Base-by-base conservation (phyloP, 2,329 filamentous ascomycete genomes). In the Trichoderma harzianum region DNA sequence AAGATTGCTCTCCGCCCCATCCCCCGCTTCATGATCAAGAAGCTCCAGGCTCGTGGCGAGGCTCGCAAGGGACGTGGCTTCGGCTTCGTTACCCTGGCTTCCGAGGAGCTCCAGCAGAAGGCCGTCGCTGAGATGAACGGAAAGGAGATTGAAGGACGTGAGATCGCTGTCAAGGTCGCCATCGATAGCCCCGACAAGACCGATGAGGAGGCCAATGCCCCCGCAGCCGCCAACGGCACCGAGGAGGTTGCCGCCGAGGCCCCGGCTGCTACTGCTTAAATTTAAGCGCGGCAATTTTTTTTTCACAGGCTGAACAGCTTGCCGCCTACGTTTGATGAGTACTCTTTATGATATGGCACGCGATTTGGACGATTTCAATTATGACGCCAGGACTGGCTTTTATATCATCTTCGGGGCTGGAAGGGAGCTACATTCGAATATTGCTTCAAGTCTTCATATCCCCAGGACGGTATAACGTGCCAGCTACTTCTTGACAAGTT, bases 21-120 rank as follows among this genome's bases (percentile, higher is more conserved):
- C 77, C 96, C 96, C 78, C 95, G 95, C 79, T 99, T 98, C 88
- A 99, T 99, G 96, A 96, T 99, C 86, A 98, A 98, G 92, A 99
- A 99, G 90, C 93, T 99, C 74, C 95, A 97, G 86, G 95, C 95
- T 79, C 95, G 96, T 82, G 95, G 95, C 81, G 96, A 99, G 87
- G 91, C 95, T 79, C 96, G 96, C 87, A 99, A 99, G 92, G 96
- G 96, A 74, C 96, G 96, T 87, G 96, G 96, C 76, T 99, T 99
- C 83, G 96, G 96, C 77, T 99, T 99, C 83, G 96, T 99, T 75
- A 98, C 94, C 73, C 91, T 99, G 74, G 92, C 92, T 75, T 97
- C 94, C 21, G 95, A 99, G 88, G 95, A 97, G 85, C 85, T 95
- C 80, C 96, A 99, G 89, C 91, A 97, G 86, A 97, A 98, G 92